A percentile compares a stretch with the other conserved stretches of the same genome.
Evolutionary conservation across 2,329 filamentous ascomycete genomes (phyloP).

Genomic region (Cladosporium sp.): DNA sequence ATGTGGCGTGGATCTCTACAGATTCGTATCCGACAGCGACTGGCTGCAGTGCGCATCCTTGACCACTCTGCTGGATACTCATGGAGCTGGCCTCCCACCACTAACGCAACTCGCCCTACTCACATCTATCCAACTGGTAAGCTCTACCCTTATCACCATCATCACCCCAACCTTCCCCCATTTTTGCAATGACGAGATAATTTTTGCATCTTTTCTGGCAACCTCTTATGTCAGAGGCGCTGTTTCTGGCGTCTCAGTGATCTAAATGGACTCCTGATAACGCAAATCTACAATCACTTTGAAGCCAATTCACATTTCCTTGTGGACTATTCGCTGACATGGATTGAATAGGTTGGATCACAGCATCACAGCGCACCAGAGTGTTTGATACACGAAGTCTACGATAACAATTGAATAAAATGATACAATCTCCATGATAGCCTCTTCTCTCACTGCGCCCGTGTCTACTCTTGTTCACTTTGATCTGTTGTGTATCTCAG

Average conservation of each 20-base stretch:
- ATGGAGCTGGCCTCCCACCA: not conserved
- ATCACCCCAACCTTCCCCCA: not conserved
- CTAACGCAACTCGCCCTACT: not conserved
- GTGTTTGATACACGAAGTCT: too few species aligned
- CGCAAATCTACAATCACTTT: slow-evolving; percentile 4
- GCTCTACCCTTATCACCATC: not conserved
- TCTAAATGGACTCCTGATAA: slow-evolving; percentile 81
- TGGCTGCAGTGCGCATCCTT: too few species aligned
- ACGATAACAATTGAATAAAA: too few species aligned
- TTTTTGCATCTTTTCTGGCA: slow-evolving; percentile 66
- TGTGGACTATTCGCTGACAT: slow-evolving; percentile 3
- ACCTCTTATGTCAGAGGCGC: slow-evolving; percentile 88
- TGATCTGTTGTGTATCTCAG: too few species aligned
- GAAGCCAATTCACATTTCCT: not conserved
- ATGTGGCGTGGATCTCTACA: not conserved
- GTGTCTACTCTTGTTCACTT: too few species aligned
- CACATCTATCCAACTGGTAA: slow-evolving; percentile 4
- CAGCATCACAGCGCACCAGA: too few species aligned
- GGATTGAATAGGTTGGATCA: not conserved
- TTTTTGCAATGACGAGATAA: slow-evolving; percentile 13
- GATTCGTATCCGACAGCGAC: not conserved
- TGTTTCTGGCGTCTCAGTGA: slow-evolving; percentile 59
- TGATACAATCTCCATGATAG: too few species aligned
- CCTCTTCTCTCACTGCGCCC: too few species aligned
- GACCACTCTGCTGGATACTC: too few species aligned